These are phyloP conservation scores for Sporothrix brasiliensis DNA, from an alignment of 2,329 filamentous ascomycete species.

Conservation along the genomic window DNA sequence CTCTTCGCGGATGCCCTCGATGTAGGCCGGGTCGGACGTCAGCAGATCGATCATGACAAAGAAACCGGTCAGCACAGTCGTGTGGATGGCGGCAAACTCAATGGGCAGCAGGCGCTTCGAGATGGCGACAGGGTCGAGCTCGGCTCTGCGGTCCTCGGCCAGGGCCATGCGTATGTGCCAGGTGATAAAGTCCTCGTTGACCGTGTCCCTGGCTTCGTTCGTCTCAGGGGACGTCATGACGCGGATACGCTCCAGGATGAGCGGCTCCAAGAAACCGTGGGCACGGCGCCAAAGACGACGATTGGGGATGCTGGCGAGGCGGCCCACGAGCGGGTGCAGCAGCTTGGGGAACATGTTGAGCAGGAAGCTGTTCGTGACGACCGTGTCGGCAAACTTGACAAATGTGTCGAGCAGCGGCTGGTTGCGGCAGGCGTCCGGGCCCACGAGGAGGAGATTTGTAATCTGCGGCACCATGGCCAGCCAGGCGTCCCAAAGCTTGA, in stretches of 20 bases:
- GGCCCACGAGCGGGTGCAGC: constrained; percentile 55
- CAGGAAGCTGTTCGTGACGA: constrained; percentile 51
- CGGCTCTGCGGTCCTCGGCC: constrained; percentile 47
- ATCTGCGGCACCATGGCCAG: constrained; percentile 48
- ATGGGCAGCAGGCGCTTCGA: constrained; percentile 57
- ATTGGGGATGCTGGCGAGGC: constrained; percentile 50
- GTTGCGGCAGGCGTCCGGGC: constrained; percentile 47
- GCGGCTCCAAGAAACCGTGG: constrained; percentile 48
- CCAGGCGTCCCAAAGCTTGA: constrained; percentile 53
- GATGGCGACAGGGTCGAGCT: constrained; percentile 53
- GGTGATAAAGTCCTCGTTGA: constrained; percentile 60
- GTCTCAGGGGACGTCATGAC: constrained; percentile 45
- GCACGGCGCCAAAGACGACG: constrained; percentile 52
- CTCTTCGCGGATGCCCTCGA: constrained; percentile 51
- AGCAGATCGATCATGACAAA: constrained; percentile 53
- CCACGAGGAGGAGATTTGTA: constrained; percentile 51
- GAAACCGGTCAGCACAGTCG: constrained; percentile 56
- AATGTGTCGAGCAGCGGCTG: constrained; percentile 52
- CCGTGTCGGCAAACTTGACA: constrained; percentile 54
- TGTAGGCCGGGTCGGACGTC: constrained; percentile 44
- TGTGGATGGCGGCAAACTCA: constrained; percentile 63
- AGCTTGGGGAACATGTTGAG: constrained; percentile 52
- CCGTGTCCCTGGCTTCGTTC: constrained; percentile 44
- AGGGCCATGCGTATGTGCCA: constrained; percentile 59
- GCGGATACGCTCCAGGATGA: constrained; percentile 54